Conservation (phyloP, 768 basidiomycete genomes). For the Strobilomyces dryophilus region DNA sequence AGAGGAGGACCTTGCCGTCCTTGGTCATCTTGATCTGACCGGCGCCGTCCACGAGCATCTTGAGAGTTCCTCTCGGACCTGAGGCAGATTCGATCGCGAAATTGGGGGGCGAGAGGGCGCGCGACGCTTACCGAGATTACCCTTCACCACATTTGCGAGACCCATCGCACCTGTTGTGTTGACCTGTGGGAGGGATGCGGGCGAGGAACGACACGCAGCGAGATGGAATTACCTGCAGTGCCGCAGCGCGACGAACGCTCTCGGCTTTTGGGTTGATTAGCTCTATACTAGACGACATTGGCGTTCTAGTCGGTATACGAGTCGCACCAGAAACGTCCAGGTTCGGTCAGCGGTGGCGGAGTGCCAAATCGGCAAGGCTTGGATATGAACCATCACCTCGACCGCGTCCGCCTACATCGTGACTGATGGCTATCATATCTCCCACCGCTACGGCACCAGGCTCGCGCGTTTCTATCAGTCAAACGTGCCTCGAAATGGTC, state of each 20-base stretch:
- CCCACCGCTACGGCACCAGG: constrained; percentile 34
- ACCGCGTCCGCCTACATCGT: constrained; percentile 23
- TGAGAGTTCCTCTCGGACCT: constrained; percentile 96
- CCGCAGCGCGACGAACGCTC: constrained; percentile 84
- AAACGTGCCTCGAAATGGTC: constrained; percentile 24
- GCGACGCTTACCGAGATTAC: constrained; percentile 77
- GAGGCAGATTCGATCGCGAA: constrained; percentile 24
- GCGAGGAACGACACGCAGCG: constrained; percentile 15
- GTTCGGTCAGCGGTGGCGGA: constrained; percentile 22
- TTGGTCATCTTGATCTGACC: constrained; percentile 99
- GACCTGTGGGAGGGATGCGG: constrained; percentile 48
- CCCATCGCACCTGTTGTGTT: constrained; percentile 95
- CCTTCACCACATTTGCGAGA: constrained; percentile 94
- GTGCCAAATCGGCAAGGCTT: constrained; percentile 29
- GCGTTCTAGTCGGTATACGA: constrained; percentile 10
- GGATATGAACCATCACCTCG: constrained; percentile 30
- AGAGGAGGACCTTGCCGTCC: constrained; percentile 96
- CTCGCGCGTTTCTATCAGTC: constrained; percentile 28
- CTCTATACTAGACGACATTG: constrained; percentile 67
- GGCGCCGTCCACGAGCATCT: constrained; percentile 98
- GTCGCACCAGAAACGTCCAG: constrained; percentile 1
- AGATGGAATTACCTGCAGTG: constrained; percentile 67
- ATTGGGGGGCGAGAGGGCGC: constrained; percentile 10
- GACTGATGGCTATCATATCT: constrained; percentile 23
- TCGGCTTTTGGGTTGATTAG: constrained; percentile 97